Evolutionary conservation across 768 basidiomycete species (phyloP), one percentile per base, ranked within the genome.

Genomic region (Suillus occidentalis): DNA sequence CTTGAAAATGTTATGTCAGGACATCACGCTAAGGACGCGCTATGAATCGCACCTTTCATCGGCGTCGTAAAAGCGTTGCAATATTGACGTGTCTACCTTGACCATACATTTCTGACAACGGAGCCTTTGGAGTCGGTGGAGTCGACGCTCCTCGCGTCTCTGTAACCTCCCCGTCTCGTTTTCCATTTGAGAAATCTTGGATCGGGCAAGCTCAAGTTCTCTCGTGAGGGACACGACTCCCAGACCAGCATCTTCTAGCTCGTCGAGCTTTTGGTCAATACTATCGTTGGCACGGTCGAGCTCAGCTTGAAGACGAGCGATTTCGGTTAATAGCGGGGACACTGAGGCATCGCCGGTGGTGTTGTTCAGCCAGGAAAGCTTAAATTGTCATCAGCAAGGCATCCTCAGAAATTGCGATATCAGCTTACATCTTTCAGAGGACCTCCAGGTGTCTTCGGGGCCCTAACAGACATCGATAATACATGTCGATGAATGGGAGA

Each of bases 241-340:
- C 16, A 89, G 75, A 6, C 93, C 93, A 0, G 89, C 88, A 63
- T 94, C 89, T 71, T 92, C 91, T 3, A 96, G 87, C 60, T 89
- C 87, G 72, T 94, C 92, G 18, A 96, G 82, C 74, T 95, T 95
- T 71, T 94, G 89, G 69, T 96, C 95, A 62, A 96, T 91, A 69
- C 85, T 90, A 42, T 90, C 88, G 72, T 96, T 94, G 12, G 93
- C 94, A 3, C 73, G 82, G 67, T 90, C 89, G 34, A 95, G 87
- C 68, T 95, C 89, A 20, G 80, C 80, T 69, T 94, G 89, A 43
- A 95, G 79, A 28, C 89, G 84, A 60, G 80, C 82, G 59, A 95
- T 91, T 73, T 95, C 90, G 1, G 82, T 77, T n/a, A 93, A 73
- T 20, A 92, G 75, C 39, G 90, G 90, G 4, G 88, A 80, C 3